A percentile compares a stretch with the other conserved stretches of the same genome.
Evolutionary conservation across 139 green algal species (phyloP).

Genomic region (Deuterostichococcus epilithicus): DNA sequence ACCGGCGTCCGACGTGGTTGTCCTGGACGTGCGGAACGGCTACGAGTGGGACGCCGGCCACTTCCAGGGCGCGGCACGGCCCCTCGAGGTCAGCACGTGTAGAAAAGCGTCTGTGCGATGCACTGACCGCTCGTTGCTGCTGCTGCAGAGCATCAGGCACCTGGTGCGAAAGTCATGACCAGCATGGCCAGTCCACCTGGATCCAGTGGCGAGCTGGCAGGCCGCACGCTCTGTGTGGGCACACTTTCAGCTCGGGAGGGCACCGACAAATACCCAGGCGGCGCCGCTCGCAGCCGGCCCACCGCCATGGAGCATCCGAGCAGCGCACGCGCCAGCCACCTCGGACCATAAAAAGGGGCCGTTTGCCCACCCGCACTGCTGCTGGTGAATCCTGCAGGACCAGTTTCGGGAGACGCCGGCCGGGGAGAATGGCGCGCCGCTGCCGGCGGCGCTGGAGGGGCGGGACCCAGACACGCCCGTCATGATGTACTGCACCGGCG

Average conservation of each 20-base stretch:
- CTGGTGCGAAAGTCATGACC: no score
- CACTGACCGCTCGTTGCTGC: neutral
- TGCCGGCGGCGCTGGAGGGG: conserved; percentile 56
- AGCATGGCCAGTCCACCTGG: no score
- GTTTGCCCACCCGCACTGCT: neutral
- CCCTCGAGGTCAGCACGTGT: conserved; percentile 45
- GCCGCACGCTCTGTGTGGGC: no score
- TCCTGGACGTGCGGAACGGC: conserved; percentile 94
- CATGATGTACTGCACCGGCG: conserved; percentile 99
- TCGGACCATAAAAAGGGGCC: no score
- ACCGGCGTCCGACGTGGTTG: conserved; percentile 50
- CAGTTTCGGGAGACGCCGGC: conserved; percentile 87
- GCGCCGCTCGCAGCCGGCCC: no score
- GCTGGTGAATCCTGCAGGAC: conserved; percentile 51
- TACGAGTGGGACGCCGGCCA: conserved; percentile 99
- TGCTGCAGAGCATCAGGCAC: no score
- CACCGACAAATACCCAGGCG: no score
- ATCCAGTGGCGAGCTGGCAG: no score
- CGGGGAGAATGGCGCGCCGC: conserved; percentile 10
- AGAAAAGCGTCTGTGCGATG: no score
- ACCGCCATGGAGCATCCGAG: no score
- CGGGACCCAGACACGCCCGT: conserved; percentile 63
- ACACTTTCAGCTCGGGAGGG: no score
- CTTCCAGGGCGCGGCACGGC: conserved; percentile 80
- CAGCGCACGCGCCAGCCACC: no score